phyloP scores from a whole-genome alignment of 179 eudicot species.

The Silene noctiflora region DNA sequence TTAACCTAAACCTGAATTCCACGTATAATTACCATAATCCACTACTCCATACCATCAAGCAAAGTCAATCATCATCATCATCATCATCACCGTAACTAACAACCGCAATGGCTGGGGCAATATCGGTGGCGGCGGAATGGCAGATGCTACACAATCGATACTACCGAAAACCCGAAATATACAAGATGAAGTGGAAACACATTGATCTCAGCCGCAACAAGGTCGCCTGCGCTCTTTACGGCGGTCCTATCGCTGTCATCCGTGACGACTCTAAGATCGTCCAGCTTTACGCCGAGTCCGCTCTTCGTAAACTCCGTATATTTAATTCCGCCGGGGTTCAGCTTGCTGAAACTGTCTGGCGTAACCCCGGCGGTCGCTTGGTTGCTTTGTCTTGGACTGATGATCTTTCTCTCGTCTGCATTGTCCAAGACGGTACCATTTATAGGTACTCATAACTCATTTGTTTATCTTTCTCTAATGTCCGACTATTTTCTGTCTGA shows the following conservation, averaged over 20 bases:
- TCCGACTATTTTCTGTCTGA: neutral
- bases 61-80: no score
- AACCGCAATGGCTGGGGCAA: slow-evolving; percentile 40
- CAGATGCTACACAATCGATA: slow-evolving; percentile 85
- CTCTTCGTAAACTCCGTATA: slow-evolving; percentile 82
- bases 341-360: slow-evolving; percentile 74
- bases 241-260: slow-evolving; percentile 91
- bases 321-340: slow-evolving; percentile 83
- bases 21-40: no score
- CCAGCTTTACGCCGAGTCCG: slow-evolving; percentile 91
- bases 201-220: slow-evolving; percentile 88
- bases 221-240: slow-evolving; percentile 81
- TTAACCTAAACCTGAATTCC: no score
- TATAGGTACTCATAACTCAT: slow-evolving; percentile 36
- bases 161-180: slow-evolving; percentile 87
- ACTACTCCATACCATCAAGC: neutral
- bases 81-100: neutral
- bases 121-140: slow-evolving; percentile 97
- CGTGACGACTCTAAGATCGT: slow-evolving; percentile 98
- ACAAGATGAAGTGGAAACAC: slow-evolving; percentile 72
- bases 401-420: slow-evolving; percentile 66
- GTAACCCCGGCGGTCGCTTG: slow-evolving; percentile 80
- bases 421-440: slow-evolving; percentile 87
- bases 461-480: neutral
- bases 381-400: slow-evolving; percentile 87